Conservation (phyloP, 805 yeast species). For the Yamadazyma akitaensis region DNA sequence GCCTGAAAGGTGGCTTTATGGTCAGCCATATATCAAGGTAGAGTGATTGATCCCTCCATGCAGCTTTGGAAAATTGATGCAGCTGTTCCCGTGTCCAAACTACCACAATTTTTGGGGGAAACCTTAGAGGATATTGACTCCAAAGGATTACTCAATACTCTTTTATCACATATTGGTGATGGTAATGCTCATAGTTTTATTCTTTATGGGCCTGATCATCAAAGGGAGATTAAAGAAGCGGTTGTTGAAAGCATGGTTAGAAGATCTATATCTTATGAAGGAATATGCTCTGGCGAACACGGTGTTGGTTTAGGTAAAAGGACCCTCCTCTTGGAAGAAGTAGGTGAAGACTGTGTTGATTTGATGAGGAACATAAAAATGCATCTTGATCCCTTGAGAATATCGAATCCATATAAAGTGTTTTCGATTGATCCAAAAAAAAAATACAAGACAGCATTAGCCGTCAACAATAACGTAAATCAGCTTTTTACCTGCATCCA, state of each 20-base stretch:
- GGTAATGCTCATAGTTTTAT: slow-evolving; percentile 75
- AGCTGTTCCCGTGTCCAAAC: slow-evolving; percentile 72
- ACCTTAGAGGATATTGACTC: slow-evolving; percentile 57
- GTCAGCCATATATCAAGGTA: slow-evolving; percentile 38
- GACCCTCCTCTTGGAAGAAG: slow-evolving; percentile 54
- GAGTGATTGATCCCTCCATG: slow-evolving; percentile 34
- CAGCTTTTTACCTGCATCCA: too few relatives aligned
- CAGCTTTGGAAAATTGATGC: slow-evolving; percentile 76
- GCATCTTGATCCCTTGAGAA: slow-evolving; percentile 65
- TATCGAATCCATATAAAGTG: slow-evolving; percentile 75
- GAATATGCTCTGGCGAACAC: slow-evolving; percentile 85
- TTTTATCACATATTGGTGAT: slow-evolving; percentile 81
- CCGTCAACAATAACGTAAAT: too few relatives aligned
- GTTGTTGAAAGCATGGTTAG: slow-evolving; percentile 26
- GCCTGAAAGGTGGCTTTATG: slow-evolving; percentile 63
- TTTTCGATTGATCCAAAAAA: slow-evolving; percentile 62
- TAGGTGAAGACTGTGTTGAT: slow-evolving; percentile 63
- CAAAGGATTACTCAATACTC: slow-evolving; percentile 52
- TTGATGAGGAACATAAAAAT: slow-evolving; percentile 69
- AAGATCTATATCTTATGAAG: slow-evolving; percentile 43
- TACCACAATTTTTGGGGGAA: slow-evolving; percentile 59
- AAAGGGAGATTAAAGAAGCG: slow-evolving; percentile 38
- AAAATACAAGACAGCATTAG: slow-evolving; percentile 8
- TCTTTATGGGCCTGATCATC: slow-evolving; percentile 53
- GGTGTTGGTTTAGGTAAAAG: slow-evolving; percentile 80